Percentiles rank a stretch among this genome's conserved stretches.
phyloP scores from a whole-genome alignment of 345 rosid genomes.

The Citrus unshiu region DNA sequence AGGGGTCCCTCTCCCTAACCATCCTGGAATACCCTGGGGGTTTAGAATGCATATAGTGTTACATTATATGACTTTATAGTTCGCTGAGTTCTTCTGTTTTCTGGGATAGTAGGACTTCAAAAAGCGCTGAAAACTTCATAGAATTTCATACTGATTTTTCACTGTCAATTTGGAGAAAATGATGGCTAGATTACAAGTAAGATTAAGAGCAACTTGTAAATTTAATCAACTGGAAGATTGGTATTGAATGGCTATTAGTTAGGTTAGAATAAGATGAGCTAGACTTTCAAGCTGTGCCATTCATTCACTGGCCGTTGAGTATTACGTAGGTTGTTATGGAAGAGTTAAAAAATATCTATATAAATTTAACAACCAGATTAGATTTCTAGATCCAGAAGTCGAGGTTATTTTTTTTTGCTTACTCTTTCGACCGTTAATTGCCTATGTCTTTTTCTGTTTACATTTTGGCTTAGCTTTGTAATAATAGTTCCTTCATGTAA shows the following conservation, averaged over 20 bases:
- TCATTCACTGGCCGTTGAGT: neutral
- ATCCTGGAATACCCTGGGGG: too few relatives aligned
- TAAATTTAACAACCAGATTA: neutral
- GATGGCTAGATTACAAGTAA: neutral
- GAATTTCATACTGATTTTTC: neutral
- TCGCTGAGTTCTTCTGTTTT: too few relatives aligned
- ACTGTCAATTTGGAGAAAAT: neutral
- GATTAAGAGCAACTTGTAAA: neutral
- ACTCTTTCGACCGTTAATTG: neutral
- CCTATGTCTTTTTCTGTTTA: neutral
- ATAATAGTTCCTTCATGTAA: conserved; percentile 2
- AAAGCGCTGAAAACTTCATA: too few relatives aligned
- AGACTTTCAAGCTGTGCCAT: neutral
- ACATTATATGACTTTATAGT: too few relatives aligned
- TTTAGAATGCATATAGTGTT: too few relatives aligned
- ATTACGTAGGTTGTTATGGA: neutral
- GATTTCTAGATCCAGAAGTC: neutral
- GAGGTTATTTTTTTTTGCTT: neutral
- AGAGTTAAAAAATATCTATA: neutral
- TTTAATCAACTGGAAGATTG: neutral
- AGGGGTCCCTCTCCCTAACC: too few relatives aligned
- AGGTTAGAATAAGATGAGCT: neutral
- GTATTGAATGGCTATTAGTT: neutral
- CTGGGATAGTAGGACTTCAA: too few relatives aligned
- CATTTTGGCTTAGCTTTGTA: neutral